A percentile compares a stretch with the other conserved stretches of the same genome.
phyloP scores from a whole-genome alignment of 129 eudicot genomes.

The Escallonia rubra region DNA sequence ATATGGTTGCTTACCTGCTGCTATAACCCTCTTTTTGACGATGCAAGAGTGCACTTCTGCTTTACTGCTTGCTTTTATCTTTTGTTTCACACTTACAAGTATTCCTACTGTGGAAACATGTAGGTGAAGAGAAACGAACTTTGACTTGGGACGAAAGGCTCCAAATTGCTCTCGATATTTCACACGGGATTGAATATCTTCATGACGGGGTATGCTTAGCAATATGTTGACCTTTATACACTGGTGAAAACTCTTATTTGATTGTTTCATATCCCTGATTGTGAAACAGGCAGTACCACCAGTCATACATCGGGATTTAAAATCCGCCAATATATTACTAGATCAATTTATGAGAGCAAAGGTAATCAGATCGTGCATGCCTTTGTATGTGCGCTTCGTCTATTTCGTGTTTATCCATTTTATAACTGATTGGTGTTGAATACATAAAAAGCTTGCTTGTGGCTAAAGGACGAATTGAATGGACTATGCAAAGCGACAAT shows the following conservation, averaged over 20 bases:
- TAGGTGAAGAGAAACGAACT: slow-evolving; percentile 47
- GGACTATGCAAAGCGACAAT: background rate
- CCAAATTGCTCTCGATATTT: slow-evolving; percentile 88
- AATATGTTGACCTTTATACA: background rate
- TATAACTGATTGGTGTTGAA: background rate
- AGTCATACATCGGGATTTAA: slow-evolving; percentile 83
- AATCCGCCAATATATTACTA: slow-evolving; percentile 83
- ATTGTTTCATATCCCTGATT: background rate
- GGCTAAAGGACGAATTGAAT: background rate
- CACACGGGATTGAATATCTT: slow-evolving; percentile 92
- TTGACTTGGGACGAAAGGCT: slow-evolving; percentile 89
- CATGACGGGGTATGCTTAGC: slow-evolving; percentile 80
- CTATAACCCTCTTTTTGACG: background rate
- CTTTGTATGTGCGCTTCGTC: background rate
- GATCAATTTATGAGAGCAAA: slow-evolving; percentile 81
- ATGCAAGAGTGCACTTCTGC: background rate
- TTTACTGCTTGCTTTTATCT: background rate
- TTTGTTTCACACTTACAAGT: slow-evolving; percentile 7
- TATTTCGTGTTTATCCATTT: background rate
- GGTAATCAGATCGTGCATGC: slow-evolving; percentile 29
- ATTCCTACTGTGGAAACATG: slow-evolving; percentile 12
- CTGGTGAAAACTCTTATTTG: background rate
- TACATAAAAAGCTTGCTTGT: background rate
- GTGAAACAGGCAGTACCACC: slow-evolving; percentile 88
- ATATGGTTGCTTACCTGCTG: too few relatives aligned